Conservation (phyloP, 2,329 filamentous ascomycete species). For the Aspergillus bombycis region DNA sequence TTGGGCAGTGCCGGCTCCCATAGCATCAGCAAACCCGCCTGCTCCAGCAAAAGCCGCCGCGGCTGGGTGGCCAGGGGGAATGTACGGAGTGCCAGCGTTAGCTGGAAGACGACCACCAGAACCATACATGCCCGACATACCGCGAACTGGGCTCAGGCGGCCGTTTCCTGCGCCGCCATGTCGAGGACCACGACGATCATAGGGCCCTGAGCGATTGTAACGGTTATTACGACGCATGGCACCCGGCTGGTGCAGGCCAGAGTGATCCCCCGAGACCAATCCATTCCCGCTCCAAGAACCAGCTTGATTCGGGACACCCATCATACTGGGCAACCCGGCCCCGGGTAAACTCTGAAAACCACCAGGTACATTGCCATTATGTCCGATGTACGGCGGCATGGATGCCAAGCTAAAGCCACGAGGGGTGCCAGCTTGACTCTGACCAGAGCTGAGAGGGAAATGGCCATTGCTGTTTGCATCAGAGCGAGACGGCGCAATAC, state of each 20-base stretch:
- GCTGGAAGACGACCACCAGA: slow-evolving; percentile 36
- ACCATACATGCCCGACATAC: slow-evolving; percentile 41
- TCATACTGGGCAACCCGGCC: slow-evolving; percentile 36
- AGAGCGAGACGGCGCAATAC: slow-evolving; percentile 89
- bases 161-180: slow-evolving; percentile 53
- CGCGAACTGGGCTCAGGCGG: slow-evolving; percentile 50
- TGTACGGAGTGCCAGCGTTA: slow-evolving; percentile 35
- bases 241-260: slow-evolving; percentile 58
- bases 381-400: slow-evolving; percentile 62
- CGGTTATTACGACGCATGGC: slow-evolving; percentile 69
- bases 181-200: slow-evolving; percentile 67
- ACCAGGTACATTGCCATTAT: slow-evolving; percentile 44
- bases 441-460: slow-evolving; percentile 79
- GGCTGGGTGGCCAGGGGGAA: slow-evolving; percentile 45
- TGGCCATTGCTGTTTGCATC: slow-evolving; percentile 96
- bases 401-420: slow-evolving; percentile 87
- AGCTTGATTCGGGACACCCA: slow-evolving; percentile 31
- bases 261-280: slow-evolving; percentile 43
- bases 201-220: slow-evolving; percentile 69
- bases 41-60: slow-evolving; percentile 46
- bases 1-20: slow-evolving; percentile 68
- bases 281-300: slow-evolving; percentile 35
- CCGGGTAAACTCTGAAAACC: slow-evolving; percentile 37
- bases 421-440: slow-evolving; percentile 79
- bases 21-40: slow-evolving; percentile 49